These are phyloP conservation scores for Trichoderma brevicompactum DNA, from an alignment of 2,329 filamentous ascomycete genomes.

Conservation along the genomic window DNA sequence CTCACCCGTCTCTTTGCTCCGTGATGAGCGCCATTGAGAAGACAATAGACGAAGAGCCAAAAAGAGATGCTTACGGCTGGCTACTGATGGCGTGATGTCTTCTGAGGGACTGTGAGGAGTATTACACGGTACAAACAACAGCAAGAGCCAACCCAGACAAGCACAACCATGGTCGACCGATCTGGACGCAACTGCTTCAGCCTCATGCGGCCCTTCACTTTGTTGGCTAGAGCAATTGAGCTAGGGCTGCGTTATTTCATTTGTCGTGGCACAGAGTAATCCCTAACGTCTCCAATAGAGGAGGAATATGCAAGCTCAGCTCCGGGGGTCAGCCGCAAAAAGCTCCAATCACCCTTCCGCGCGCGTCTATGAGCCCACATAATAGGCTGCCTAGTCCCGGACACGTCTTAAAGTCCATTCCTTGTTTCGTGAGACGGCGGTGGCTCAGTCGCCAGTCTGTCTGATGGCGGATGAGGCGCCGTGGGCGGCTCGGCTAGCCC, in stretches of 20 bases:
- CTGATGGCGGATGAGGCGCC: constrained; percentile 22
- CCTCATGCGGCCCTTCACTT: constrained; percentile 6
- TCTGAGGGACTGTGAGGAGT: neutral
- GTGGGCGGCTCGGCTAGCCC: constrained; percentile 23
- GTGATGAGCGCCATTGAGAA: constrained; percentile 1
- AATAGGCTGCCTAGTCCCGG: constrained; percentile 20
- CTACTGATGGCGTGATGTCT: constrained; percentile 4
- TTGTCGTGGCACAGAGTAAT: constrained; percentile 14
- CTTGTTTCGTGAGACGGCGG: constrained; percentile 21
- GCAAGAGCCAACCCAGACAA: neutral
- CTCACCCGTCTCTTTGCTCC: neutral
- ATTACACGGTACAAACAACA: neutral
- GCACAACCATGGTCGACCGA: neutral
- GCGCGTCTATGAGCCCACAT: constrained; percentile 21
- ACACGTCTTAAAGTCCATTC: neutral
- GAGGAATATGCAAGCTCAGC: constrained; percentile 21
- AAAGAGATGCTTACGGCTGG: neutral
- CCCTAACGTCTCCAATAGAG: constrained; percentile 19
- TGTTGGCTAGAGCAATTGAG: neutral
- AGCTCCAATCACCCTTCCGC: constrained; percentile 7
- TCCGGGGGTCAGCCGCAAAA: constrained; percentile 27
- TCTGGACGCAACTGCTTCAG: neutral
- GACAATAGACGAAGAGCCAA: neutral
- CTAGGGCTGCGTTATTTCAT: constrained; percentile 21
- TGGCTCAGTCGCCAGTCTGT: constrained; percentile 23